Base-by-base conservation (phyloP, 1,139 yeast species). In the Candida neerlandica region DNA sequence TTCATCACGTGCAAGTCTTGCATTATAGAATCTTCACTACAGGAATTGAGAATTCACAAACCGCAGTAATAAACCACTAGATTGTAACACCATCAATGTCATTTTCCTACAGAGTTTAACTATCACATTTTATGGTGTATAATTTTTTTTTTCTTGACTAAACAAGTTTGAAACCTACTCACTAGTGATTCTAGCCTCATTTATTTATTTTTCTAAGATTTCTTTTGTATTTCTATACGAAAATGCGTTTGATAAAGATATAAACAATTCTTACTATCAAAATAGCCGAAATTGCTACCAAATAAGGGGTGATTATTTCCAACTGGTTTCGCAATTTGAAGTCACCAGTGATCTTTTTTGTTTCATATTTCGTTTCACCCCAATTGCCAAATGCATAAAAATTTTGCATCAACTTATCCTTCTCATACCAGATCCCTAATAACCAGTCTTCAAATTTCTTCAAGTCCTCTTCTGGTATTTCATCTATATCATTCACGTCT, bases 371-470 rank as follows among this genome's bases (percentile, higher is more conserved):
- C 2, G 58, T 58, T 5, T 65, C 65, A 4, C 37, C 44, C 56
- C 54, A 51, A 33, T 50, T 33, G 3, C 96, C 96, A 3, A 74
- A 69, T 29, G 70, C 63, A 60, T 82, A 85, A 60, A 81, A 89
- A 33, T 67, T 63, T 12, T 78, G 82, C 82, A 94, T 73, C 50
- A 86, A 65, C 43, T 66, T 67, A 65, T 94, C 98, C 65, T 94
- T 94, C 55, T 83, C 86, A 41, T 72, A 64, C 98, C 98, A 94
- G n/a, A 82, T 69, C 1, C 77, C 69, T 54, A 75, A 77, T 44
- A 94, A 67, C 99, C 99, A 94, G 29, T 76, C 67, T 51, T 86
- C 90, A 63, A 94, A 91, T 12, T 53, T 55, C 43, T 66, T 60
- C 57, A 78, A 65, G 49, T 70, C 75, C 48, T 73, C 79, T 2